Evolutionary conservation across 1,284 basidiomycete species (phyloP).

Genomic region (Ganoderma sp.): DNA sequence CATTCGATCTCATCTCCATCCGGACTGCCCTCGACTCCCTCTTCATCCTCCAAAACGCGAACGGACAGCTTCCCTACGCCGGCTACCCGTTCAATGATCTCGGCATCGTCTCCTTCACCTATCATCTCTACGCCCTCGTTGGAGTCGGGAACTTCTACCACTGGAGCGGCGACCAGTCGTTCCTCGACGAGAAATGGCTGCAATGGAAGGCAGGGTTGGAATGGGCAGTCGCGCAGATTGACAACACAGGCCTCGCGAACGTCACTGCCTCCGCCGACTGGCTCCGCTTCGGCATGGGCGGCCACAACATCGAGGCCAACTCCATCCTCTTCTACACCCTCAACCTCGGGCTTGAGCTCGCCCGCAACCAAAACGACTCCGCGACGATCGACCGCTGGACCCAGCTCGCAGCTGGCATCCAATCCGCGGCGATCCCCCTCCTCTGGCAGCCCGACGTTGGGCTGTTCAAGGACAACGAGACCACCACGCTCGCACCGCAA

Average conservation of each 20-base stretch:
- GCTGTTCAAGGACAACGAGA: constrained; percentile 32
- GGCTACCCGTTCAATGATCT: constrained; percentile 19
- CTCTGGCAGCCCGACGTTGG: constrained; percentile 30
- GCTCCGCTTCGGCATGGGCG: constrained; percentile 32
- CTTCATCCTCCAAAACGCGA: constrained; percentile 21
- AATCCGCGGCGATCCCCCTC: constrained; percentile 24
- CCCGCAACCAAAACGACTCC: constrained; percentile 17
- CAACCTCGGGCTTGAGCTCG: constrained; percentile 22
- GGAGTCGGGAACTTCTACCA: constrained; percentile 29
- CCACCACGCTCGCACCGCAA: constrained; percentile 30
- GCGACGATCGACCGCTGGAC: constrained; percentile 16
- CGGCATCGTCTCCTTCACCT: constrained; percentile 27
- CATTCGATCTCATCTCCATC: constrained; percentile 28
- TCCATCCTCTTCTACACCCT: constrained; percentile 31
- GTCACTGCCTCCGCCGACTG: constrained; percentile 24
- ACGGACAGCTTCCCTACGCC: constrained; percentile 13
- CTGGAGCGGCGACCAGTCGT: constrained; percentile 27
- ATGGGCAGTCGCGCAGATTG: constrained; percentile 28
- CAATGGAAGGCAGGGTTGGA: constrained; percentile 26
- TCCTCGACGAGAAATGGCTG: constrained; percentile 22
- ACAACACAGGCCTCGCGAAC: constrained; percentile 27
- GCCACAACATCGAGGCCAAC: constrained; percentile 33
- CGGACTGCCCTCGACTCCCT: constrained; percentile 29
- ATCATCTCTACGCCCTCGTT: constrained; percentile 30
- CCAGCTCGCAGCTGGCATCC: constrained; percentile 22